Evolutionary conservation across 2,329 filamentous ascomycete species (phyloP).

Genomic region (Penicillium sp.): DNA sequence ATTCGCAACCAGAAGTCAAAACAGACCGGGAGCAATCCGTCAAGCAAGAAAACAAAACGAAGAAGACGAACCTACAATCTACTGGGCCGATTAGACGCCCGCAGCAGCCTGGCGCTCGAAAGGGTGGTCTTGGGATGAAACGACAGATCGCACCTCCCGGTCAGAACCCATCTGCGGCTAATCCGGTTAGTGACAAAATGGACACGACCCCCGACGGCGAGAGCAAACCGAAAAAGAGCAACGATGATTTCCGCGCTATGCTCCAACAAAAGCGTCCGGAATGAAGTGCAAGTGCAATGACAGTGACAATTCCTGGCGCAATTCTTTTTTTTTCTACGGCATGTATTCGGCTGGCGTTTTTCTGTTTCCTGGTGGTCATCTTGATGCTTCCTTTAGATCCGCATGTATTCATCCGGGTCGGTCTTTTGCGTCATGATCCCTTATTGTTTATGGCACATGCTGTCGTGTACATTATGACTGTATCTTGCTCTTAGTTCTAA

Average conservation of each 20-base stretch:
- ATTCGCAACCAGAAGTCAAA: constrained; percentile 43
- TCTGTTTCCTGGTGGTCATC: constrained; percentile 13
- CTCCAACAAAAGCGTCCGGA: constrained; percentile 44
- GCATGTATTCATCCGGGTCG: constrained; percentile 11
- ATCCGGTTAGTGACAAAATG: constrained; percentile 20
- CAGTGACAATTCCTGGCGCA: constrained; percentile 21
- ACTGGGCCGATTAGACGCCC: constrained; percentile 47
- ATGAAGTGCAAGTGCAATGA: constrained; percentile 27
- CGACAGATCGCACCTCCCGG: constrained; percentile 32
- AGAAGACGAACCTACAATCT: constrained; percentile 34
- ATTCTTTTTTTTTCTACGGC: constrained; percentile 21
- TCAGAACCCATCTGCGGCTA: constrained; percentile 6
- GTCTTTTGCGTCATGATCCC: constrained; percentile 9
- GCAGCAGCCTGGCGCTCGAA: constrained; percentile 42
- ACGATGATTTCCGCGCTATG: constrained; percentile 59
- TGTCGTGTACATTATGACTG: constrained; percentile 28
- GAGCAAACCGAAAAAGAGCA: constrained; percentile 51
- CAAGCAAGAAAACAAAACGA: constrained; percentile 38
- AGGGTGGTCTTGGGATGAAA: constrained; percentile 53
- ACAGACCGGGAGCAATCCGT: constrained; percentile 35
- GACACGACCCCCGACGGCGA: constrained; percentile 32
- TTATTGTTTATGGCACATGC: constrained; percentile 16
- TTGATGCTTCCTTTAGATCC: constrained; percentile 11
- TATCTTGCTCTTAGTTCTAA: constrained; percentile 25
- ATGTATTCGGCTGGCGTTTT: constrained; percentile 30